phyloP scores from a whole-genome alignment of 1,284 basidiomycete species.

The Tetrapyrgos nigripes region DNA sequence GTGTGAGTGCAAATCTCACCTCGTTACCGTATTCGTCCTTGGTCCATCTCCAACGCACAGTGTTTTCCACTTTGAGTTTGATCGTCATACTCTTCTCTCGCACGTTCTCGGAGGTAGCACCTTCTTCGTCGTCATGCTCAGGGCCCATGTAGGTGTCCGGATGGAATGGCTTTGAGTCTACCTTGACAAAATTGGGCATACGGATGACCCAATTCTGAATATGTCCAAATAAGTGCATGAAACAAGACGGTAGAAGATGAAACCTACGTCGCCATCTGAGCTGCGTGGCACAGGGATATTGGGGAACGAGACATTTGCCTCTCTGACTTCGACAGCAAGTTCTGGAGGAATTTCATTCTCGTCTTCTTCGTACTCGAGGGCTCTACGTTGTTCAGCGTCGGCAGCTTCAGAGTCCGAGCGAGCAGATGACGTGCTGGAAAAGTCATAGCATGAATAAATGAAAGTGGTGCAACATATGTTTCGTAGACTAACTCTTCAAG shows the following conservation, averaged over 20 bases:
- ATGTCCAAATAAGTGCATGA: constrained; percentile 4
- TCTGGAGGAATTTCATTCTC: constrained; percentile 75
- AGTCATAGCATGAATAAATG: background rate
- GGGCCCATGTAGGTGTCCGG: constrained; percentile 82
- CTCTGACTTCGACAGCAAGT: constrained; percentile 60
- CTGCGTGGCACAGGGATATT: constrained; percentile 79
- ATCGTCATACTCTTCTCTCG: constrained; percentile 80
- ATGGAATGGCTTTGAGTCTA: constrained; percentile 85
- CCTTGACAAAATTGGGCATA: constrained; percentile 84
- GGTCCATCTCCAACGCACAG: constrained; percentile 89
- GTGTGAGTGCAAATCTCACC: constrained; percentile 48
- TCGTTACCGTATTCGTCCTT: constrained; percentile 74
- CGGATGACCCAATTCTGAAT: constrained; percentile 81
- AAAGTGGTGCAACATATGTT: background rate
- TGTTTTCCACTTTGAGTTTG: constrained; percentile 89
- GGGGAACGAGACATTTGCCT: constrained; percentile 77
- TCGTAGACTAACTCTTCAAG: constrained; percentile 30
- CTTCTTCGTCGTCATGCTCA: constrained; percentile 77
- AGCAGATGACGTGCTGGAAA: constrained; percentile 5
- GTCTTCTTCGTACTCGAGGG: constrained; percentile 82
- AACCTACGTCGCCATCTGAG: constrained; percentile 72
- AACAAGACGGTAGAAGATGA: constrained; percentile 2
- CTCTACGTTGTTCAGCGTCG: constrained; percentile 71
- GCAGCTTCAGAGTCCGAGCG: constrained; percentile 53
- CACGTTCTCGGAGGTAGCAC: constrained; percentile 55